A percentile compares a stretch with the other conserved stretches of the same genome.
Conservation (phyloP, 805 yeast genomes). For the Metschnikowia baotianmanensis region DNA sequence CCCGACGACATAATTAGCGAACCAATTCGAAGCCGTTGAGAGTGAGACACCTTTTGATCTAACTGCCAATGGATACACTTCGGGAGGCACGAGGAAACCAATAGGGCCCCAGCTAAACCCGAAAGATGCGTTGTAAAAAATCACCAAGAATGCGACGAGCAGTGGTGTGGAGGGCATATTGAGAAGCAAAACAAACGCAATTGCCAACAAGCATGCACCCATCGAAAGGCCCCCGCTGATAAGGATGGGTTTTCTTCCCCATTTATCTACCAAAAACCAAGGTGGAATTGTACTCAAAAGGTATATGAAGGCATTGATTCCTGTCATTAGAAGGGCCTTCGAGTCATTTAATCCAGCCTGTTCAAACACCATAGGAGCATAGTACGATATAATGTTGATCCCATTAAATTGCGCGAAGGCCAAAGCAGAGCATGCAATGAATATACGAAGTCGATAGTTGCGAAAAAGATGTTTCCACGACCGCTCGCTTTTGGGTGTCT, state of each 20-base stretch:
- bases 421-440: slow-evolving; percentile 42
- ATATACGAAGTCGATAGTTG: slow-evolving; percentile 36
- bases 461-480: slow-evolving; percentile 43
- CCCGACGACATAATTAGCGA: slow-evolving; percentile 45
- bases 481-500: slow-evolving; percentile 38
- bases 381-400: slow-evolving; percentile 56
- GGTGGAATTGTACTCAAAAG: slow-evolving; percentile 42
- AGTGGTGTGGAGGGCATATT: slow-evolving; percentile 34
- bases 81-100: slow-evolving; percentile 45
- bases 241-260: slow-evolving; percentile 47
- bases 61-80: slow-evolving; percentile 42
- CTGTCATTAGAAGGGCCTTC: slow-evolving; percentile 44
- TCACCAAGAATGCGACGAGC: slow-evolving; percentile 40
- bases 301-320: slow-evolving; percentile 40
- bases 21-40: slow-evolving; percentile 46
- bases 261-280: slow-evolving; percentile 44
- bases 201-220: slow-evolving; percentile 35
- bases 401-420: slow-evolving; percentile 51
- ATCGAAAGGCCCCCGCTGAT: slow-evolving; percentile 40
- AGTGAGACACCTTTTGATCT: slow-evolving; percentile 44
- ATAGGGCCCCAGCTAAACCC: slow-evolving; percentile 49
- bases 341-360: slow-evolving; percentile 44
- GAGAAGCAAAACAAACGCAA: slow-evolving; percentile 35
- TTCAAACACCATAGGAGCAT: slow-evolving; percentile 55
- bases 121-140: slow-evolving; percentile 42